Evolutionary conservation across 1,139 yeast species (phyloP).

Genomic region (Eremothecium gossypii): DNA sequence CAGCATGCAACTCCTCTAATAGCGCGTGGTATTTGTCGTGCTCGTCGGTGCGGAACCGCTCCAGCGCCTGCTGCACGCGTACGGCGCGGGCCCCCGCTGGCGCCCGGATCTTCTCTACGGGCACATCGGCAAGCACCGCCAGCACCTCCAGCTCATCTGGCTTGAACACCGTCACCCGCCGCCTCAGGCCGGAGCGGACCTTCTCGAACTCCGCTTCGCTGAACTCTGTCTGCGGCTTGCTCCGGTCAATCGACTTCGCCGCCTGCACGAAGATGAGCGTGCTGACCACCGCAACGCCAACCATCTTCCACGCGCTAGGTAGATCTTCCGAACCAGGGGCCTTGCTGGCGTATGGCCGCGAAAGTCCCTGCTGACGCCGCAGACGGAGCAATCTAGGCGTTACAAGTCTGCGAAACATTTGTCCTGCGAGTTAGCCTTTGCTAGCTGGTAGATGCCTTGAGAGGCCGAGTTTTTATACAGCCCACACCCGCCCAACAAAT

Average conservation of each 20-base stretch:
- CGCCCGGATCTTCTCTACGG: constrained; percentile 15
- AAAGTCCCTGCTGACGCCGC: not conserved
- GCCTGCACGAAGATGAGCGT: constrained; percentile 46
- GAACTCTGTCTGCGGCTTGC: constrained; percentile 41
- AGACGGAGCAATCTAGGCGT: not conserved
- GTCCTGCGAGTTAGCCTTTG: not conserved
- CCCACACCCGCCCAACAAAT: no score
- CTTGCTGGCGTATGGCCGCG: not conserved
- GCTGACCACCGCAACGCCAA: constrained; percentile 43
- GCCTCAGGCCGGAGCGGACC: constrained; percentile 41
- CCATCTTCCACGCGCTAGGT: constrained; percentile 42
- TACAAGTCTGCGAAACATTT: not conserved
- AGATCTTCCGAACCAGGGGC: constrained; percentile 17
- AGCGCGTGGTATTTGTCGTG: constrained; percentile 37
- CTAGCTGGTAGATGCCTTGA: not conserved
- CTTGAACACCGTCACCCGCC: constrained; percentile 40
- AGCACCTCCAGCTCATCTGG: constrained; percentile 14
- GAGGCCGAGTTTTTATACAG: not conserved
- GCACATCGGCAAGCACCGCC: constrained; percentile 23
- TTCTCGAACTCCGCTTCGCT: constrained; percentile 58
- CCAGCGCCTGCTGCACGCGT: constrained; percentile 41
- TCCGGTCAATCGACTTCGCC: constrained; percentile 44
- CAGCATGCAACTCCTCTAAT: constrained; percentile 28
- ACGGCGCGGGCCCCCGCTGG: constrained; percentile 34
- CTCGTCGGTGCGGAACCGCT: constrained; percentile 36